phyloP scores from a whole-genome alignment of 805 yeast species.

The Yarrowia porcina region DNA sequence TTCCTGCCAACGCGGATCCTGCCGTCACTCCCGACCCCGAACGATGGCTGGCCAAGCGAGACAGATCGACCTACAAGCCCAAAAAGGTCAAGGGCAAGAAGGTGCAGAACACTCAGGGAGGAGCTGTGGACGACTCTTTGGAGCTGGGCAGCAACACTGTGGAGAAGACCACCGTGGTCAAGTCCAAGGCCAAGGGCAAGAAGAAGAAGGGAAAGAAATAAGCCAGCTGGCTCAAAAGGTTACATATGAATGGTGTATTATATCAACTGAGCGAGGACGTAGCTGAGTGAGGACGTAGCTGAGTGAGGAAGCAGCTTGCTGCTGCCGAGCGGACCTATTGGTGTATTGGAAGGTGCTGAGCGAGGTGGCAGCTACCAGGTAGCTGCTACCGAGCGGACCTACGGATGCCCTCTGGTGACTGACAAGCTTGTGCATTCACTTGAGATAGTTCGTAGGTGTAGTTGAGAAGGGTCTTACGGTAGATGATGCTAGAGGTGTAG shows the following conservation, averaged over 20 bases:
- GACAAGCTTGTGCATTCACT: too few relatives aligned
- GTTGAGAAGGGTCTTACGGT: too few relatives aligned
- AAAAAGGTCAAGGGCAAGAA: constrained; percentile 60
- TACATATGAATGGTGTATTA: constrained; percentile 1
- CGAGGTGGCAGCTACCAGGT: too few relatives aligned
- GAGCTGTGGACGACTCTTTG: constrained; percentile 43
- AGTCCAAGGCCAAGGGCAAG: constrained; percentile 33
- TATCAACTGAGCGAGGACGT: neutral
- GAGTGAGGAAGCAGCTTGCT: too few relatives aligned
- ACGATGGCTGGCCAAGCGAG: constrained; percentile 89
- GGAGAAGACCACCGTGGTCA: constrained; percentile 27
- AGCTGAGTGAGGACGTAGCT: too few relatives aligned
- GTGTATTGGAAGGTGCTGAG: too few relatives aligned
- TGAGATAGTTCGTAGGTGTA: too few relatives aligned
- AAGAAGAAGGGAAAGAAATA: constrained; percentile 39
- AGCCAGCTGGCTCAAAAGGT: neutral
- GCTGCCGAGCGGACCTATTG: too few relatives aligned
- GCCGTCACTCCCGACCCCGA: constrained; percentile 55
- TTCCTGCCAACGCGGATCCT: constrained; percentile 45
- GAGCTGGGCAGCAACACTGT: constrained; percentile 26
- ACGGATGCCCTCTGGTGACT: too few relatives aligned
- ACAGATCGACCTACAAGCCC: constrained; percentile 78
- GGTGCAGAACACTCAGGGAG: constrained; percentile 53
- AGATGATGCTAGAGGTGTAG: too few relatives aligned
- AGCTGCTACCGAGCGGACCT: too few relatives aligned